These are phyloP conservation scores for Tilletiaria anomala DNA, from an alignment of 1,284 basidiomycete genomes.

Conservation along the genomic window DNA sequence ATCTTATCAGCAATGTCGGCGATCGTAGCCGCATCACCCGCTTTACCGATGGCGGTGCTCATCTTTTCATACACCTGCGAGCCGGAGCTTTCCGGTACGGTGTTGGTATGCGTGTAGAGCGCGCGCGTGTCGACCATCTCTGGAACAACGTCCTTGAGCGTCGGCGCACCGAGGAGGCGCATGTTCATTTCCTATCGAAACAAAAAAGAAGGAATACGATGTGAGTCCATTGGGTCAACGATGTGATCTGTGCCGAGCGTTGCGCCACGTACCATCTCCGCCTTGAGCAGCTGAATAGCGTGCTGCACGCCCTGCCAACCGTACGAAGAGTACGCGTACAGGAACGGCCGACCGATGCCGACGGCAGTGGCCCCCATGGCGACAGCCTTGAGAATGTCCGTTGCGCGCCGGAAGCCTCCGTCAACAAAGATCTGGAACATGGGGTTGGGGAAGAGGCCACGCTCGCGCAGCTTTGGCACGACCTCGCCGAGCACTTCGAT, in stretches of 20 bases:
- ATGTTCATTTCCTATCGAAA: constrained; percentile 45
- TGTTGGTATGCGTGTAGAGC: constrained; percentile 42
- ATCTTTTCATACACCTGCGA: constrained; percentile 25
- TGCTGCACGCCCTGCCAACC: constrained; percentile 4
- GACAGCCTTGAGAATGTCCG: constrained; percentile 81
- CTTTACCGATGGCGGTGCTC: constrained; percentile 15
- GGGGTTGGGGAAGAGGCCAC: constrained; percentile 45
- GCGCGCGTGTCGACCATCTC: constrained; percentile 74
- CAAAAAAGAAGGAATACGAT: too few species aligned
- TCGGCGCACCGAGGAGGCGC: constrained; percentile 68
- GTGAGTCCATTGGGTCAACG: too few species aligned
- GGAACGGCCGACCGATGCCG: constrained; percentile 45
- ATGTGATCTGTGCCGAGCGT: too few species aligned
- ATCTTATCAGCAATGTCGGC: too few species aligned
- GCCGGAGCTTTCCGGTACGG: constrained; percentile 14
- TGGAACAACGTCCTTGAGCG: constrained; percentile 60
- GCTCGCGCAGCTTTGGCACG: constrained; percentile 46
- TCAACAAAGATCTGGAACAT: constrained; percentile 81
- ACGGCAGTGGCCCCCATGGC: constrained; percentile 76
- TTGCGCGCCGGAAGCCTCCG: constrained; percentile 63
- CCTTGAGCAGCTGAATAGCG: constrained; percentile 47
- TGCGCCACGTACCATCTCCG: too few species aligned
- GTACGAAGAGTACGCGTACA: constrained; percentile 8
- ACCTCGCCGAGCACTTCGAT: constrained; percentile 70
- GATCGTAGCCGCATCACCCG: constrained; percentile 2